Evolutionary conservation across 2,329 filamentous ascomycete genomes (phyloP).

Genomic region (Fusarium odoratissimum): DNA sequence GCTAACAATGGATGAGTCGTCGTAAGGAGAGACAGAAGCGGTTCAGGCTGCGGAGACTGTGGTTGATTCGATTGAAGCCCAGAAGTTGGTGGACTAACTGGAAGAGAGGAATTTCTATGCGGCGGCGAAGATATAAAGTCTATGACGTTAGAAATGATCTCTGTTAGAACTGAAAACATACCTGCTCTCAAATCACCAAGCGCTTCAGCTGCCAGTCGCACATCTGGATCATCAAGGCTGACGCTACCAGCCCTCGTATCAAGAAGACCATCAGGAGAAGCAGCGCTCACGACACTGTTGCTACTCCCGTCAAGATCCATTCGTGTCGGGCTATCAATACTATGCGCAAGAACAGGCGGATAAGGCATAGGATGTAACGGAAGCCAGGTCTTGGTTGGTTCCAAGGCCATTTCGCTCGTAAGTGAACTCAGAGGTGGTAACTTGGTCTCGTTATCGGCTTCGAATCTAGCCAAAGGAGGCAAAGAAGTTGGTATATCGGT

Average conservation of each 20-base stretch:
- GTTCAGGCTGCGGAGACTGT: slow-evolving; percentile 72
- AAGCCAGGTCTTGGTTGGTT: slow-evolving; percentile 55
- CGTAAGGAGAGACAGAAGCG: slow-evolving; percentile 85
- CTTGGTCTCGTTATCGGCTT: slow-evolving; percentile 47
- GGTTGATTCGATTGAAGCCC: slow-evolving; percentile 47
- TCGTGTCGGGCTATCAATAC: slow-evolving; percentile 58
- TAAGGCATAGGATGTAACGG: slow-evolving; percentile 61
- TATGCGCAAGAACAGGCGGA: slow-evolving; percentile 45
- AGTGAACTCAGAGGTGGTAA: slow-evolving; percentile 54
- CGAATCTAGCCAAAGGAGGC: slow-evolving; percentile 33
- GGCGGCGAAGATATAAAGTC: slow-evolving; percentile 76
- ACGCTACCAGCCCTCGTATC: slow-evolving; percentile 63
- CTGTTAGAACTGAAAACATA: slow-evolving; percentile 47
- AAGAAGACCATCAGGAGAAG: slow-evolving; percentile 59
- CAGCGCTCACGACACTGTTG: slow-evolving; percentile 55
- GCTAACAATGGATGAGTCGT: slow-evolving; percentile 89
- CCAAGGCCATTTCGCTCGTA: slow-evolving; percentile 46
- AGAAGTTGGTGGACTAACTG: slow-evolving; percentile 51
- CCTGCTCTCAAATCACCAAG: slow-evolving; percentile 79
- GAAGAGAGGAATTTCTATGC: slow-evolving; percentile 56
- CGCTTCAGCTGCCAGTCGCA: slow-evolving; percentile 78
- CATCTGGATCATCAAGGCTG: slow-evolving; percentile 73
- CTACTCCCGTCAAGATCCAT: slow-evolving; percentile 62
- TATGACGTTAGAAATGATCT: slow-evolving; percentile 48
- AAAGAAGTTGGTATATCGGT: slow-evolving; percentile 41